Base-by-base conservation (phyloP, 2,329 filamentous ascomycete species). In the Apiospora arundinis region DNA sequence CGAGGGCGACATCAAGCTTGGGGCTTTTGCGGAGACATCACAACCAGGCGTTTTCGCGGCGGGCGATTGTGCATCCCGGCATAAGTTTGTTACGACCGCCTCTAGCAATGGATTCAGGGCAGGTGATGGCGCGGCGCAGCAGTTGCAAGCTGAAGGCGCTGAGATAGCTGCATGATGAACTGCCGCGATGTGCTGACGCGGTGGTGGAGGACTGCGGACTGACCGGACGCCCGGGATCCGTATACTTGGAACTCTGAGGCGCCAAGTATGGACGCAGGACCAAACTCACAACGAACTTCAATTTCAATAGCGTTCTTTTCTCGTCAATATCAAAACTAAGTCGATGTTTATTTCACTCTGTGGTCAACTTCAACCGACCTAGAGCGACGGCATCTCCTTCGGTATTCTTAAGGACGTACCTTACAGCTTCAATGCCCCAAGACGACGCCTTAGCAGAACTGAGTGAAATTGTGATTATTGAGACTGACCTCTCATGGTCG, bases 1-100 rank as follows among this genome's bases (percentile, higher is more conserved):
- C 21, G 65, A 11, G 5, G 37, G 37, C 14, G 42, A 46, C 4
- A 67, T 67, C 42, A 67, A 67, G 65, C 23, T 67, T 5, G 65
- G 65, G 25, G 7, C 65, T 4, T 28, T 44, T 23, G 25, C 25
- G n/a, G 65, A 67, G 5, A 67, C 65, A 14, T 67, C 65, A 23
- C 23, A 18, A 23, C 65, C 42, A 0, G 65, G 65, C 11, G 12
- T 67, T 14, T 67, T 67, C 23, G 65, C 65, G 23, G 65, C 65
- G 11, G 65, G 65, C 25, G 65, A 67, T 23, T 67, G 65, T 28
- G 40, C 42, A 2, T 67, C 65, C 9, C 25, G 25, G n/a, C 65
- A 67, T 42, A 67, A 67, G 23, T 67, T 28, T 11, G 65, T 67
- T 0, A 32, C 65, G 1, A n/a, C 46, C 14, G 65, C 65, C 1